Evolutionary conservation across 1,139 yeast species (phyloP), one percentile per base, ranked within the genome.

Genomic region (Diutina pseudorugosa): DNA sequence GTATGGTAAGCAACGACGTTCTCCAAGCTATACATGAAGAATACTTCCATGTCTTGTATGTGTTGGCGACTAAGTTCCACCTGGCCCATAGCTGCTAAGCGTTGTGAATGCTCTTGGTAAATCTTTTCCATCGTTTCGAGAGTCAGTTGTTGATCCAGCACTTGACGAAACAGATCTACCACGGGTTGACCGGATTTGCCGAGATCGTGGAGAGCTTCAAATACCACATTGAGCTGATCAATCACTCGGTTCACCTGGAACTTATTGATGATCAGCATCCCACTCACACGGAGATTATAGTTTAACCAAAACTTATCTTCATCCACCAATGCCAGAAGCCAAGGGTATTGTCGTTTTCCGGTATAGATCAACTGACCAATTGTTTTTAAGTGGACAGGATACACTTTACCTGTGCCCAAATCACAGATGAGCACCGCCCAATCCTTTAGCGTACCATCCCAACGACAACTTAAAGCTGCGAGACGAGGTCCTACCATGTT

Each of bases 31-130:
- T 73, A 83, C 47, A 72, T 72, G 27, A 84, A 61, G 59, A 86
- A 85, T 40, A 72, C 71, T 51, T 76, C 79, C 50, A 82, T 80
- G 50, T 82, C 85, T 18, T 70, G 61, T 3, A 73, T 61, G 50
- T 70, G 68, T n/a, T 53, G 53, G 2, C 55, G 54, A 1, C 67
- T 59, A 21, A 70, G 58, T 21, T 60, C 65, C 1, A 68, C 63
- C 4, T 63, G 66, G 1, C 70, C 70, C 9, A 59, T 44, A 7
- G 53, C 55, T 11, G 30, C 33, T 4, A 43, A 4, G 7, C 25
- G 27, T 14, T 14, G 33, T 14, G 47, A 8, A 12, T 16, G 23
- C 8, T 49, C 52, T 18, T 54, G 55, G 21, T 56, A 56, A 4
- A 64, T 59, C 30, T 61, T 64, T 49, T 61, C 65, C 63, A 78